Base-by-base conservation (phyloP, 169 alveolate genomes). In the Plasmodium coatneyi region DNA sequence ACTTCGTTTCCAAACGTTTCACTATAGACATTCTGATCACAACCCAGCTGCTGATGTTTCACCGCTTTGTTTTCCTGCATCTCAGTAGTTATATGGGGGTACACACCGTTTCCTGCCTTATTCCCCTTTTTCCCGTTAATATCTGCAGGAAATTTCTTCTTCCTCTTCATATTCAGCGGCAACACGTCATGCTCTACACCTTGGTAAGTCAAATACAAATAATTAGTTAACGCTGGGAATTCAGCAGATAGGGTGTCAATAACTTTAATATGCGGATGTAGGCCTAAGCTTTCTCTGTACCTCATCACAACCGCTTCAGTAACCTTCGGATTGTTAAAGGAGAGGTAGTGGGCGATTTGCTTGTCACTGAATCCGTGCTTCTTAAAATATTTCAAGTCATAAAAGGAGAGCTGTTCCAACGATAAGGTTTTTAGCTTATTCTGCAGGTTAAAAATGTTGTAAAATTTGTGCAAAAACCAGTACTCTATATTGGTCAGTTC, bases 191-290 rank as follows among this genome's bases (percentile, higher is more conserved):
- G 84, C 83, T 96, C 98, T 0, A 80, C 80, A 10, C 98, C 98
- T 66, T 95, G 96, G 96, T 97, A 97, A 30, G 99, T 97, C 92
- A 96, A 39, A 90, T 96, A 97, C 43, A 97, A 93, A 92, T 97
- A 97, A 96, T 97, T 97, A 14, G 99, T 97, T 80, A 95, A 92
- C 22, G 98, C 98, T 2, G 99, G 98, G 81, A 96, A 97, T 84
- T 97, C 99, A 7, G 98, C 99, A 9, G 99, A 98, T 60, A 97
- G 66, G 1, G 99, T 97, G 90, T 97, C 99, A 80, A 97, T 96
- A 80, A 96, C 98, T 94, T 97, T 97, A 49, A 96, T 95, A 36
- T 79, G 92, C 3, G 99, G 98, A 41, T 82, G 81, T 16, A 97
- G 94, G 3, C 95, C 95, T 52, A 93, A 74, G 9, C 76, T 43